phyloP scores from a whole-genome alignment of 208 protist genomes.

The Leishmania lainsoni region DNA sequence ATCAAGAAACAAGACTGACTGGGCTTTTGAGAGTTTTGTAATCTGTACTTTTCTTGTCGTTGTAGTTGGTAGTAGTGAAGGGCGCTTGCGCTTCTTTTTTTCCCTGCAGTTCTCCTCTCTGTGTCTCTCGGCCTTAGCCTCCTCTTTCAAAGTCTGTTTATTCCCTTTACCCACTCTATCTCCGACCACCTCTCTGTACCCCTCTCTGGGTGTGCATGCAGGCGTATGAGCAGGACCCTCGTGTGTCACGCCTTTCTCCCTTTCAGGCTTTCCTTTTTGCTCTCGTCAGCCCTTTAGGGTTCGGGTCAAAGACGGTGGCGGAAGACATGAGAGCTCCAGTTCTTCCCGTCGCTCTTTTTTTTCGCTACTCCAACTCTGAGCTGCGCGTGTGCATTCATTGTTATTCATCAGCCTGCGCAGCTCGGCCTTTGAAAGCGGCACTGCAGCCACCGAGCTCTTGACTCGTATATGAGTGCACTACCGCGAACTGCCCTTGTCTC shows the following conservation, averaged over 20 bases:
- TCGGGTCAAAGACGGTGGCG: conserved; percentile 27
- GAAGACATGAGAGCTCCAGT: conserved; percentile 8
- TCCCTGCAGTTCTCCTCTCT: background rate
- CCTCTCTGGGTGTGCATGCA: conserved; percentile 1
- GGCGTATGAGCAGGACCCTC: background rate
- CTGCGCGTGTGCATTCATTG: background rate
- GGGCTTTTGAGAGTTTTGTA: background rate
- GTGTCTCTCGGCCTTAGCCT: background rate
- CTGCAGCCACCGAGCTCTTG: background rate
- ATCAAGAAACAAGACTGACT: background rate
- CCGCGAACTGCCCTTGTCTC: background rate
- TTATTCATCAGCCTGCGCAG: background rate
- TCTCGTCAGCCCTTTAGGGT: conserved; percentile 30
- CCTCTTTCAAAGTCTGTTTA: background rate
- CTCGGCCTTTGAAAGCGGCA: background rate
- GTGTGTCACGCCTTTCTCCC: background rate
- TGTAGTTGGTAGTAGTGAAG: background rate
- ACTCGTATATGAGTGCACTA: background rate
- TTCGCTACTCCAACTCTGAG: background rate
- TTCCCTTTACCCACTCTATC: conserved; percentile 5
- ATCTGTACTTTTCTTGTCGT: background rate
- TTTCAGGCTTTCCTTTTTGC: conserved; percentile 16
- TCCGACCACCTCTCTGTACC: conserved; percentile 1
- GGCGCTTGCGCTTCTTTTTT: background rate
- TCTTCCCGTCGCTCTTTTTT: conserved; percentile 4